phyloP scores from a whole-genome alignment of 2,329 filamentous ascomycete species.

The Beauveria bassiana region DNA sequence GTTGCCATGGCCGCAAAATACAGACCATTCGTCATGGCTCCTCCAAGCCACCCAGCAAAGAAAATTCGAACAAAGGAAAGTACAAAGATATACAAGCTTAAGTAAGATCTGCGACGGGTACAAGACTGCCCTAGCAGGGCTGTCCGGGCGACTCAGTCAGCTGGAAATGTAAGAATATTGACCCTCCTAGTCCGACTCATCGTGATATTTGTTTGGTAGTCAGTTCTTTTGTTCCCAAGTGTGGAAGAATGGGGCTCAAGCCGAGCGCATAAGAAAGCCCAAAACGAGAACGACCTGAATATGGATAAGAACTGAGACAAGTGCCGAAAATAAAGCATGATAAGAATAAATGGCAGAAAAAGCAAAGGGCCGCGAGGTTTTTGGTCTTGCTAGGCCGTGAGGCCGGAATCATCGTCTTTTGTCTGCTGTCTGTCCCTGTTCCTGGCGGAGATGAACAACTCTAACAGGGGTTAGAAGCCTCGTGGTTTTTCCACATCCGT shows the following conservation, averaged over 20 bases:
- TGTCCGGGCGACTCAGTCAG: neutral
- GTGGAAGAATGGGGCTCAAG: no score
- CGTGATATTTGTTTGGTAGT: no score
- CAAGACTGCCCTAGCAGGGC: neutral
- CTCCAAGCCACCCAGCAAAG: neutral
- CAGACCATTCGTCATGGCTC: neutral
- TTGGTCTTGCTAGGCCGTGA: constrained; percentile 23
- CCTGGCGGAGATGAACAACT: constrained; percentile 12
- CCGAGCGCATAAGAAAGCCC: no score
- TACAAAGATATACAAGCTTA: neutral
- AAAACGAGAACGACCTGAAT: neutral
- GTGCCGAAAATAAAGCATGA: neutral
- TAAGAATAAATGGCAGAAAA: neutral
- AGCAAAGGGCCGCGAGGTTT: constrained; percentile 21
- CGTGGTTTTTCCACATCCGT: neutral
- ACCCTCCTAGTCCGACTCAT: neutral
- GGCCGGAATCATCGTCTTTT: constrained; percentile 14
- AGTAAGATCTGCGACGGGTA: neutral
- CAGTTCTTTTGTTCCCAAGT: no score
- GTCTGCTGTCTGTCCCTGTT: neutral
- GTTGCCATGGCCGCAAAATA: neutral
- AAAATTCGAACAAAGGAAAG: neutral
- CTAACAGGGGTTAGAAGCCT: neutral
- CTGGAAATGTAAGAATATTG: neutral
- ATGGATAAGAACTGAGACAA: neutral